phyloP scores from a whole-genome alignment of 2,329 filamentous ascomycete species.

The Colletotrichum sp. region DNA sequence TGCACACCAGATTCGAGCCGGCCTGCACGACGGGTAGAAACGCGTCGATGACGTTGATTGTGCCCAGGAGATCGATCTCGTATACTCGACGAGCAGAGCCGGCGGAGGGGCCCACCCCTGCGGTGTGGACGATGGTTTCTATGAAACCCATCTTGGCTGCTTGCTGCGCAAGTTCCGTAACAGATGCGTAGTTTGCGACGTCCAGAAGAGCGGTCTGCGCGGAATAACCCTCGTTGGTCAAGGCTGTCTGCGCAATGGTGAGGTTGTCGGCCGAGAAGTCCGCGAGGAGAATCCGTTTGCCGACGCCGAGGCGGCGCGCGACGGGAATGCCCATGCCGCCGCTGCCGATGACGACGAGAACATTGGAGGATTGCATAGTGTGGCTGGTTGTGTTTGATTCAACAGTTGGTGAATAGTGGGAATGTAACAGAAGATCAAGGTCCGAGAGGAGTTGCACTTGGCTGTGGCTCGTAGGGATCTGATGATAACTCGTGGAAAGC shows the following conservation, averaged over 20 bases:
- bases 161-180: not conserved
- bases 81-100: not conserved
- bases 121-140: not conserved
- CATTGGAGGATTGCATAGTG: not conserved
- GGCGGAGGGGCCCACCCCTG: not conserved
- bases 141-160: not conserved
- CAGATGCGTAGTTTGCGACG: not conserved
- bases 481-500: not conserved
- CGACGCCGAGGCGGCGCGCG: not conserved
- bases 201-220: not conserved
- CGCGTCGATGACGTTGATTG: not conserved
- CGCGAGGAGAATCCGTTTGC: not conserved
- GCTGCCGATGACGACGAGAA: not conserved
- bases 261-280: not conserved
- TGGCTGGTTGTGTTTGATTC: not conserved
- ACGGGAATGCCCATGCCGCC: not conserved
- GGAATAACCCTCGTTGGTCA: not conserved
- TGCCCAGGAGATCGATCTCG: not conserved
- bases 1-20: not conserved
- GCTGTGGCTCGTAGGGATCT: fast-evolving
- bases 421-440: not conserved
- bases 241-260: not conserved
- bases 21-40: not conserved
- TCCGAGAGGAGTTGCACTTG: not conserved
- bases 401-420: not conserved